Conservation (phyloP, 164 flowering plant species). For the Stephania japonica region DNA sequence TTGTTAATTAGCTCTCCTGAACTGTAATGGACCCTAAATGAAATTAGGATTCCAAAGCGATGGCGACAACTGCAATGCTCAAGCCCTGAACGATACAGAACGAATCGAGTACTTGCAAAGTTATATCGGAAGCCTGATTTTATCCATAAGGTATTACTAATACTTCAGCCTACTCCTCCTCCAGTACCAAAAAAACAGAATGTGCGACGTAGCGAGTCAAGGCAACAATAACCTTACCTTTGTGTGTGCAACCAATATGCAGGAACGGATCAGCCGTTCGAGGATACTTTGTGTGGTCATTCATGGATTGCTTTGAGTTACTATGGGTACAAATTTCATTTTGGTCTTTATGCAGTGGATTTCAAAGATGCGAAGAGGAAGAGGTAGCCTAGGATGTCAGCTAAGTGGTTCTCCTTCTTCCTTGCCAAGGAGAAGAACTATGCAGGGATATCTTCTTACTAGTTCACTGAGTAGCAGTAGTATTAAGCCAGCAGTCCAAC, state of each 20-base stretch:
- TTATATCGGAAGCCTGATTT: conserved; percentile 6
- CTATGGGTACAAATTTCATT: neutral
- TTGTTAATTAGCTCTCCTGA: neutral
- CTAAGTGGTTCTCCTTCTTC: neutral
- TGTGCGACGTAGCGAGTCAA: too few species aligned
- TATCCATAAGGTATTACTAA: conserved; percentile 11
- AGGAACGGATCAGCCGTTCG: neutral
- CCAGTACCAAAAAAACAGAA: neutral
- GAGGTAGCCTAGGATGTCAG: conserved; percentile 3
- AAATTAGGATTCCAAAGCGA: neutral
- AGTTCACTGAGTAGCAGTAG: neutral
- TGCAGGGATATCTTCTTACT: neutral
- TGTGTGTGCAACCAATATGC: neutral
- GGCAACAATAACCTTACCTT: neutral
- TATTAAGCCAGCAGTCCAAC: too few species aligned
- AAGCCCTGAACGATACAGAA: conserved; percentile 3
- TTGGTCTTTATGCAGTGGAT: conserved; percentile 3
- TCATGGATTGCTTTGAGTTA: neutral
- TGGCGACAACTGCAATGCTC: neutral
- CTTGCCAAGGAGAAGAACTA: neutral
- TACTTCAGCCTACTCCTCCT: neutral
- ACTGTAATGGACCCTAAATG: neutral
- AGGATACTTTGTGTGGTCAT: conserved; percentile 2
- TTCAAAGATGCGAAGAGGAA: neutral
- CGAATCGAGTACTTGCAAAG: conserved; percentile 5